A percentile compares a stretch with the other conserved stretches of the same genome.
Conservation (phyloP, 2,329 filamentous ascomycete genomes). For the Botrytis tulipae region DNA sequence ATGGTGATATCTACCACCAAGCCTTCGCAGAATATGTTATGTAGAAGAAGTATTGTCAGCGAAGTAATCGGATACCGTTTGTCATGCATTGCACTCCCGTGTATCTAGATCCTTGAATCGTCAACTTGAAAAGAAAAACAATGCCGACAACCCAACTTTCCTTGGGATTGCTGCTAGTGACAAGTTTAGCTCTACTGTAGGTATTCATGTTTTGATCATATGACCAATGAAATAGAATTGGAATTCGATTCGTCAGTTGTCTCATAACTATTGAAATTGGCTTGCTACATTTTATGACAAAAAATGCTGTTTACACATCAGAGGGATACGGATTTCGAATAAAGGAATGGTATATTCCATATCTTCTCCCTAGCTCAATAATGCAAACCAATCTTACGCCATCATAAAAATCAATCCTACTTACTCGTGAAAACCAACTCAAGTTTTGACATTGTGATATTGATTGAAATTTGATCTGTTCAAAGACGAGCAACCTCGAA, state of each 20-base stretch:
- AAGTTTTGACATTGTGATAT: not conserved
- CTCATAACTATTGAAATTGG: slow-evolving; percentile 12
- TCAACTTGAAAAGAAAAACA: not conserved
- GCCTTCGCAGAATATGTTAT: not conserved
- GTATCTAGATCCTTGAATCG: not conserved
- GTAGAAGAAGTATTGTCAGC: not conserved
- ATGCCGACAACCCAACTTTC: not conserved
- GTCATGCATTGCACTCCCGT: not conserved
- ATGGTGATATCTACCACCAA: not conserved
- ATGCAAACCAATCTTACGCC: not conserved
- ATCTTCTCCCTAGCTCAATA: not conserved
- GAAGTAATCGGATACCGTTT: not conserved
- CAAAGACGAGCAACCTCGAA: not conserved
- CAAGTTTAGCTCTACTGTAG: not conserved
- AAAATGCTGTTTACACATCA: not conserved
- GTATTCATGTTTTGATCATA: not conserved
- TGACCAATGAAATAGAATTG: not conserved
- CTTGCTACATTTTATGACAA: not conserved
- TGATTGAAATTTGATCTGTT: not conserved
- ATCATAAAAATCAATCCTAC: not conserved
- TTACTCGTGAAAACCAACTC: not conserved
- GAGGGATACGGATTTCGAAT: not conserved
- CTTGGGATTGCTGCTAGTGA: not conserved
- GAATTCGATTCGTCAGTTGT: not conserved
- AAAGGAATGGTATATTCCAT: not conserved